Evolutionary conservation across 257 asterid genomes (phyloP).

Genomic region (Eucommia ulmoides): DNA sequence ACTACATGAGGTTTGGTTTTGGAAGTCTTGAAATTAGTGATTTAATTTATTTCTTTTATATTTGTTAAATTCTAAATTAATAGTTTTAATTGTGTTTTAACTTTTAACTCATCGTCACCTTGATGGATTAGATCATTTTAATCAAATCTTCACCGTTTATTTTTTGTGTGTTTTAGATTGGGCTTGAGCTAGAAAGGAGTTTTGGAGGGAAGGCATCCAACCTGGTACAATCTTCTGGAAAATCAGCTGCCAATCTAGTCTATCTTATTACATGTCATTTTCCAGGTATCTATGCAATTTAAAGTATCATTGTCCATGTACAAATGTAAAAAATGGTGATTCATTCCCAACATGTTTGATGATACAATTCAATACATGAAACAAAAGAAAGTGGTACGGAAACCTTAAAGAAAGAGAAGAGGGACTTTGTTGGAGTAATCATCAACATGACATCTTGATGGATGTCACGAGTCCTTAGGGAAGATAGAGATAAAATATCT

Average conservation of each 20-base stretch:
- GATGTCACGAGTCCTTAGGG: too few relatives aligned
- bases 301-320: background rate
- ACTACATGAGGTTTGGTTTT: constrained; percentile 61
- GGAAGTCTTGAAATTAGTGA: background rate
- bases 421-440: too few relatives aligned
- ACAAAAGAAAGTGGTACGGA: too few relatives aligned
- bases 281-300: constrained; percentile 44
- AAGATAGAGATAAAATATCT: too few relatives aligned
- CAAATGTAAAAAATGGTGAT: background rate
- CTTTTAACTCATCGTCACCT: too few relatives aligned
- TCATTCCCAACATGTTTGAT: too few relatives aligned
- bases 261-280: constrained; percentile 72
- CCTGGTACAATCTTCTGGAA: constrained; percentile 63
- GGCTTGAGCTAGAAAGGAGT: constrained; percentile 77
- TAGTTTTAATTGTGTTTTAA: too few relatives aligned
- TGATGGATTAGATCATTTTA: too few relatives aligned
- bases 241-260: constrained; percentile 83
- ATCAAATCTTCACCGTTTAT: background rate
- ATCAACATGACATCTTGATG: too few relatives aligned
- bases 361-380: too few relatives aligned
- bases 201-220: constrained; percentile 88
- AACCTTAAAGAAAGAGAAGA: too few relatives aligned
- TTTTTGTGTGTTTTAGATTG: constrained; percentile 39
- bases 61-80: too few relatives aligned
- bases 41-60: background rate